phyloP scores from a whole-genome alignment of 2,329 filamentous ascomycete species.

The Fusarium sp. region DNA sequence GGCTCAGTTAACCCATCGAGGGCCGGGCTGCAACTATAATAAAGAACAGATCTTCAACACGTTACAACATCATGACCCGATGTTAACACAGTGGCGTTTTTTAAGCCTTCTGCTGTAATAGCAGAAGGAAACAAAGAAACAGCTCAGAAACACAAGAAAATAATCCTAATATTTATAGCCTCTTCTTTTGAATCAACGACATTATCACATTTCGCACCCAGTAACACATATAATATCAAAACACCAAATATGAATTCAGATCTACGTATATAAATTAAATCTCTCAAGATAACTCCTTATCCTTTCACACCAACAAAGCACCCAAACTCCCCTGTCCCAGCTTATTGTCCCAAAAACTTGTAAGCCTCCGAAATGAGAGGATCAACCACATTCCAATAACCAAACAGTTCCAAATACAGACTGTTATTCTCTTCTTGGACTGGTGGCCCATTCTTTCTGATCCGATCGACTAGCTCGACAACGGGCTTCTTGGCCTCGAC shows the following conservation, averaged over 20 bases:
- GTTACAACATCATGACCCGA: too few species aligned
- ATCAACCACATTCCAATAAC: neutral
- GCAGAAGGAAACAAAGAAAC: neutral
- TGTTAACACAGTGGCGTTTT: too few species aligned
- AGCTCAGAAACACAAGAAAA: neutral
- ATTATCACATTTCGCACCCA: neutral
- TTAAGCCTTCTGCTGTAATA: too few species aligned
- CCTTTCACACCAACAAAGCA: neutral
- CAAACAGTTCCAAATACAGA: neutral
- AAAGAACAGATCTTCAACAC: too few species aligned
- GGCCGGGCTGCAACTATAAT: too few species aligned
- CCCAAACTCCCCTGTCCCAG: neutral
- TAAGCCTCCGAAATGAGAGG: neutral
- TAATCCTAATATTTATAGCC: neutral
- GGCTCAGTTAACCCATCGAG: too few species aligned
- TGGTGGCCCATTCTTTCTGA: neutral
- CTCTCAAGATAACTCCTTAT: neutral
- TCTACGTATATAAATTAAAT: neutral
- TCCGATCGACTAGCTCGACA: neutral
- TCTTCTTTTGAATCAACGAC: neutral
- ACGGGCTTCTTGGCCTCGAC: neutral
- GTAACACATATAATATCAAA: neutral
- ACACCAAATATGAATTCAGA: neutral
- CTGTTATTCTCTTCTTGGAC: neutral
- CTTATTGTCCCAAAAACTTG: neutral